Evolutionary conservation across 1,139 yeast species (phyloP), one percentile per base, ranked within the genome.

Genomic region (Nakaseomyces glabratus): DNA sequence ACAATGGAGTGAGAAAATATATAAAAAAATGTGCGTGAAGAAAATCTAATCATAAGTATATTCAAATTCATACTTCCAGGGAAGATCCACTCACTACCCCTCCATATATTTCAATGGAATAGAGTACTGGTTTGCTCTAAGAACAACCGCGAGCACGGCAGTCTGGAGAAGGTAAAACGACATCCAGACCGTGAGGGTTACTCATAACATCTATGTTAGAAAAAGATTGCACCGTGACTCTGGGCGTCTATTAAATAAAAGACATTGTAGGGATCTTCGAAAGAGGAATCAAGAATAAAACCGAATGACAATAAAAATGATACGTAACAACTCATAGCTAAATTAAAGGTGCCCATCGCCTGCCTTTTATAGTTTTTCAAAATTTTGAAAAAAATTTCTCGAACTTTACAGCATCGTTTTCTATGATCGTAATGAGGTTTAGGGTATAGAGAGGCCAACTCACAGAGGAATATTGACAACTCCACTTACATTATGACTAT

Each of bases 81-180:
- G 35, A 21, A 33, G 35, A 33, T 33, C 35, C 26, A 33, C 31
- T 26, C 35, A 33, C 35, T 16, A 20, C 10, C 25, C 24, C 23
- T 20, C 8, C 20, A 7, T 16, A 7, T 12, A 8, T 17, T 23
- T 22, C 20, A 23, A 24, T n/a, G 15, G 21, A 33, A 33, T 25
- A 26, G 21, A 20, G 13, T 16, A 23, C 11, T 34, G 31, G 32
- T 35, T 70, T 55, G 41, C 61, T 81, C 85, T 81, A 70, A 79
- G 90, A 81, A 46, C 82, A 66, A 62, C 80, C 90, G 90, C 90
- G 86, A 81, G 93, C 93, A 81, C 93, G 82, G 72, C 71, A 64
- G 41, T 38, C 33, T 24, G 34, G 18, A 36, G 35, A 55, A 37
- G 45, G 38, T 39, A 39, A 36, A 33, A 34, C 41, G 35, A 44